A percentile compares a stretch with the other conserved stretches of the same genome.
Conservation (phyloP, 352 stramenopile species). For the Thraustochytrium sp. region DNA sequence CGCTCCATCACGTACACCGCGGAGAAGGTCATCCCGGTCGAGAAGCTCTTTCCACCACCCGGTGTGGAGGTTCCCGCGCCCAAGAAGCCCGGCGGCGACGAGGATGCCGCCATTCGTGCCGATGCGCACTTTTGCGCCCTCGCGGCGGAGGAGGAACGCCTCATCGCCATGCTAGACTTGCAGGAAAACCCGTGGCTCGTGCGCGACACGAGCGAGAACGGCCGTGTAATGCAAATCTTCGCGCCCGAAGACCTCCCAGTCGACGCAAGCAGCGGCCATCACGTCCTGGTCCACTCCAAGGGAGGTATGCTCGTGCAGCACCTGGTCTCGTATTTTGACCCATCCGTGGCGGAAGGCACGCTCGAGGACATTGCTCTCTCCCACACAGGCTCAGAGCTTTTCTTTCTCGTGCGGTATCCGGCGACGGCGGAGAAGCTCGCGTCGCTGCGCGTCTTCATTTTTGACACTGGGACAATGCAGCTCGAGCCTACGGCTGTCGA, state of each 20-base stretch:
- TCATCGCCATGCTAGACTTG: not conserved
- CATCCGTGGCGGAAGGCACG: not conserved
- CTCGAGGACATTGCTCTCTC: not conserved
- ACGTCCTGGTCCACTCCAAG: conserved; percentile 25
- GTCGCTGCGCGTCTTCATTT: conserved; percentile 1
- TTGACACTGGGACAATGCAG: not conserved
- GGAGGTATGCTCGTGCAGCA: conserved; percentile 2
- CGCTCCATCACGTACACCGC: not conserved
- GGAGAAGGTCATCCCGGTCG: not conserved
- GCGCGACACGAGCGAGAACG: not conserved
- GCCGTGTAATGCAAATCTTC: conserved; percentile 18
- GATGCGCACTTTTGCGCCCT: not conserved
- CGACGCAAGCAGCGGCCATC: not conserved
- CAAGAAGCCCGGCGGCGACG: not conserved
- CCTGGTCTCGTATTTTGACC: conserved; percentile 7
- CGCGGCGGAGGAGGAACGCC: not conserved
- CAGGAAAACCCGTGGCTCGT: conserved; percentile 9
- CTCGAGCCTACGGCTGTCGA: not conserved
- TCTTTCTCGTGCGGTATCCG: conserved; percentile 29
- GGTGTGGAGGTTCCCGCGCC: not conserved
- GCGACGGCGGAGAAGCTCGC: not conserved
- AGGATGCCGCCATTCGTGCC: not conserved
- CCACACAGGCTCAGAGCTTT: conserved; percentile 14
- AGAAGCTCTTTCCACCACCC: conserved; percentile 15
- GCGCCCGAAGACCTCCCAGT: not conserved